Evolutionary conservation across 1,284 basidiomycete genomes (phyloP).

Genomic region (Veloboletus limbatus): DNA sequence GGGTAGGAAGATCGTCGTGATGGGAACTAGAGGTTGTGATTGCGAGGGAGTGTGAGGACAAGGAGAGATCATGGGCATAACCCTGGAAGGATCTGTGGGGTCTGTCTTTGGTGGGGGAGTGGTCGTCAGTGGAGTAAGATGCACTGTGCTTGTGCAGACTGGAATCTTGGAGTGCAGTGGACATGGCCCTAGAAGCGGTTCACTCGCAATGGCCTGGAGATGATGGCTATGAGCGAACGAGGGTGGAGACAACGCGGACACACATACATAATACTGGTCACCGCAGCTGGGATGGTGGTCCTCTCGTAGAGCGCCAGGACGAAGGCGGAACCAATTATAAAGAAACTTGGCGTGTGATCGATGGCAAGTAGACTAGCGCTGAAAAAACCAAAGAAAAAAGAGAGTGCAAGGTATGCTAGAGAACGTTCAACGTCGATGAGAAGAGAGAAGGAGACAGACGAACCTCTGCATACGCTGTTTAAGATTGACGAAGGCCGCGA

Average conservation of each 20-base stretch:
- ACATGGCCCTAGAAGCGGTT: slow-evolving; percentile 24
- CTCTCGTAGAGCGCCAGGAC: too few relatives aligned
- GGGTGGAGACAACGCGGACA: not conserved
- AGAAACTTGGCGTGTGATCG: too few relatives aligned
- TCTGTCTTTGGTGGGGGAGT: slow-evolving; percentile 2
- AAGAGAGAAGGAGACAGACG: too few relatives aligned
- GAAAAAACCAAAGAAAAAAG: too few relatives aligned
- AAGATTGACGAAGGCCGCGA: too few relatives aligned
- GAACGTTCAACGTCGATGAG: too few relatives aligned
- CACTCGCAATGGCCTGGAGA: slow-evolving; percentile 18
- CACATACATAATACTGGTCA: slow-evolving; percentile 28
- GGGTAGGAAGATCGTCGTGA: slow-evolving; percentile 13
- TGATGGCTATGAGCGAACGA: slow-evolving; percentile 1
- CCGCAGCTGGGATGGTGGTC: too few relatives aligned
- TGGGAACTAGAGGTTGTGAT: slow-evolving; percentile 2
- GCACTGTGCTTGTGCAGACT: slow-evolving; percentile 12
- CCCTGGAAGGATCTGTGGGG: slow-evolving; percentile 12
- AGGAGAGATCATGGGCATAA: slow-evolving; percentile 12
- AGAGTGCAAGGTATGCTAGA: too few relatives aligned
- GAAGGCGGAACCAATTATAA: too few relatives aligned
- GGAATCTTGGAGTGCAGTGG: not conserved
- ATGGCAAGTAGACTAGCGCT: too few relatives aligned
- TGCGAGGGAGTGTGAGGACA: slow-evolving; percentile 23
- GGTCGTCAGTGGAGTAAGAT: slow-evolving; percentile 26
- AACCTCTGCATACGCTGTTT: too few relatives aligned